These are phyloP conservation scores for Trichoderma semiorbis DNA, from an alignment of 2,329 filamentous ascomycete species.

Conservation along the genomic window DNA sequence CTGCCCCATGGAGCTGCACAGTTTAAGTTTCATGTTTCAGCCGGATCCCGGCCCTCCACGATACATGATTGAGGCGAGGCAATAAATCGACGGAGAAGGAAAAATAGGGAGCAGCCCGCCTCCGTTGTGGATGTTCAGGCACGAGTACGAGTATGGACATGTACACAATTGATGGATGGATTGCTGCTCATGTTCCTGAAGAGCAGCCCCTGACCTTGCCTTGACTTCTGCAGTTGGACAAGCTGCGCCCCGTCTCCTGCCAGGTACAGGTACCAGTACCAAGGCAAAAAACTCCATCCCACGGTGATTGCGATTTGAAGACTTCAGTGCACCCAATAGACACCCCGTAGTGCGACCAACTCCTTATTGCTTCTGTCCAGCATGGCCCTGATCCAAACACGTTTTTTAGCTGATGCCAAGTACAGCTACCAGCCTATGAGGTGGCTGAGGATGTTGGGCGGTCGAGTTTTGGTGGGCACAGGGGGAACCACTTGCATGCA, in stretches of 20 bases:
- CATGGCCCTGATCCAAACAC: not conserved
- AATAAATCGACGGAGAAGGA: not conserved
- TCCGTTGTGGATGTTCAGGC: not conserved
- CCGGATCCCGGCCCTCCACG: not conserved
- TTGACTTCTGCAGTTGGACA: slow-evolving; percentile 4
- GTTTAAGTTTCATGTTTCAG: slow-evolving; percentile 10
- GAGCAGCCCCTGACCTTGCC: slow-evolving; percentile 8
- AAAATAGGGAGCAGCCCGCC: not conserved
- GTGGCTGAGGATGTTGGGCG: not conserved
- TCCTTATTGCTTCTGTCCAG: not conserved
- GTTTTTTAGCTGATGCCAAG: not conserved
- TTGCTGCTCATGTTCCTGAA: not conserved
- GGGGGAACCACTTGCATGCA: not conserved
- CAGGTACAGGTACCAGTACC: not conserved
- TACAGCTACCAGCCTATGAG: not conserved
- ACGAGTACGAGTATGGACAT: too few relatives aligned
- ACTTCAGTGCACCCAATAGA: not conserved
- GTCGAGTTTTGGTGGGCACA: not conserved
- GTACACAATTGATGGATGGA: too few relatives aligned
- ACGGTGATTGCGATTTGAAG: not conserved
- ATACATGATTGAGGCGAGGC: not conserved
- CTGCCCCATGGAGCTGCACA: not conserved
- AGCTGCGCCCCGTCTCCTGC: slow-evolving; percentile 8
- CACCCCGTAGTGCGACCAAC: not conserved
- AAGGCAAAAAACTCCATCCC: not conserved